phyloP scores from a whole-genome alignment of 305 asterid genomes.

The Lippia alba region DNA sequence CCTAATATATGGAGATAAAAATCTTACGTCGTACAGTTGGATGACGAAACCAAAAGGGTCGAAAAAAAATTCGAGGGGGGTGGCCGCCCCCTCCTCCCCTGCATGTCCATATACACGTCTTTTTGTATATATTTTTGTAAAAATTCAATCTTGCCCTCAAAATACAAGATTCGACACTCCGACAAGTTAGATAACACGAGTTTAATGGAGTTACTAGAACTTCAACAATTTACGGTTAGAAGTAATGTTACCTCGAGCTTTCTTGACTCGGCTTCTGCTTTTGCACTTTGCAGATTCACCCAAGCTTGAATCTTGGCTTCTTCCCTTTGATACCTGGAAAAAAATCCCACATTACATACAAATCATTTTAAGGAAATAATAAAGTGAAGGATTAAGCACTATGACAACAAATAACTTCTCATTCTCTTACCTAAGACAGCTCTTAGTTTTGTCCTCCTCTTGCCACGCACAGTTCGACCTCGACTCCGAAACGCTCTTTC shows the following conservation, averaged over 20 bases:
- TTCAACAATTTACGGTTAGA: neutral
- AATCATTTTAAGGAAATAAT: slow-evolving; percentile 13
- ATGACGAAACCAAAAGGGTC: too few relatives aligned
- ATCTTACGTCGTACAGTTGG: too few relatives aligned
- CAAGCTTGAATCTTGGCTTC: slow-evolving; percentile 97
- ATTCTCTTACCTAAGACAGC: slow-evolving; percentile 68
- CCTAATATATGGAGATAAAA: slow-evolving; percentile 2
- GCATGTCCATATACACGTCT: too few relatives aligned
- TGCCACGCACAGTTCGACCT: slow-evolving; percentile 64
- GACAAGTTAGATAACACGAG: neutral
- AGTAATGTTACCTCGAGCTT: slow-evolving; percentile 76
- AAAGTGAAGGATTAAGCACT: neutral
- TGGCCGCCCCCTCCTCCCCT: too few relatives aligned
- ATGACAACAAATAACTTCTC: neutral
- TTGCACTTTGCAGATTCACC: slow-evolving; percentile 92
- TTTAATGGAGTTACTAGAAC: neutral
- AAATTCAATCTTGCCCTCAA: too few relatives aligned
- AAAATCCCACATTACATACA: neutral
- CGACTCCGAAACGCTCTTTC: slow-evolving; percentile 66
- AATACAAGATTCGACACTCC: neutral
- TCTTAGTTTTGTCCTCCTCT: slow-evolving; percentile 79
- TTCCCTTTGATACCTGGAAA: slow-evolving; percentile 87
- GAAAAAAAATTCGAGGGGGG: too few relatives aligned
- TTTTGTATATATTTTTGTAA: too few relatives aligned
- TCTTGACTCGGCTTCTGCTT: slow-evolving; percentile 96